Base-by-base conservation (phyloP, 78 protist genomes). In the Dictyostelium brefeldianum region DNA sequence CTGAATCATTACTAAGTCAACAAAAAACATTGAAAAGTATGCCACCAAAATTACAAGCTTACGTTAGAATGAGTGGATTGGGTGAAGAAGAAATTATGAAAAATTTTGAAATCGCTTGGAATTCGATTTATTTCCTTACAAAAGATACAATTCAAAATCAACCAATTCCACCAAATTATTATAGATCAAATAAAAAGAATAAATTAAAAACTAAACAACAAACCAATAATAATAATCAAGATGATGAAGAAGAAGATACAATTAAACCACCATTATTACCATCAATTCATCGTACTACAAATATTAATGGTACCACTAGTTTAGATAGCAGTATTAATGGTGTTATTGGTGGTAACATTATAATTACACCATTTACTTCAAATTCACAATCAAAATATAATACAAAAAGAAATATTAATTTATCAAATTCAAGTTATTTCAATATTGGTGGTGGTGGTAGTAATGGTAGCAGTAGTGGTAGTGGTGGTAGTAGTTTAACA, bases 11-110 rank as follows among this genome's bases (percentile, higher is more conserved):
- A 9, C 51, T 85, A 11, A 59, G 74, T 31, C 92, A 85, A 64
- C 92, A 85, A 20, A 31, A 79, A 29, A 85, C 92, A 15, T 69
- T 85, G 36, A 85, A 85, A 46, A 41, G 64, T 41, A 85, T 85
- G 92, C 92, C 92, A 75, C 92, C 92, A 7, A 85, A 85, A 48
- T 54, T 85, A 29, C 92, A 85, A 62, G 92, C 92, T 25, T 85
- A 85, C n/a, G 92, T 85, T 12, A 31, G 92, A 14, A 85, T 85
- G 92, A 48, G 70, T 62, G 92, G 92, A 11, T 54, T 85, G 1
- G 27, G 73, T 14, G 92, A 85, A 47, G 92, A 85, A 43, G 92
- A 85, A 47, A 85, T 85, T 62, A 85, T 85, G 92, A 85, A 64
- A 41, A 73, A 85, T 29, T 85, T 85, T 62, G 92, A 85, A 62